Base-by-base conservation (phyloP, 345 rosid genomes). In the Salix dunnii region DNA sequence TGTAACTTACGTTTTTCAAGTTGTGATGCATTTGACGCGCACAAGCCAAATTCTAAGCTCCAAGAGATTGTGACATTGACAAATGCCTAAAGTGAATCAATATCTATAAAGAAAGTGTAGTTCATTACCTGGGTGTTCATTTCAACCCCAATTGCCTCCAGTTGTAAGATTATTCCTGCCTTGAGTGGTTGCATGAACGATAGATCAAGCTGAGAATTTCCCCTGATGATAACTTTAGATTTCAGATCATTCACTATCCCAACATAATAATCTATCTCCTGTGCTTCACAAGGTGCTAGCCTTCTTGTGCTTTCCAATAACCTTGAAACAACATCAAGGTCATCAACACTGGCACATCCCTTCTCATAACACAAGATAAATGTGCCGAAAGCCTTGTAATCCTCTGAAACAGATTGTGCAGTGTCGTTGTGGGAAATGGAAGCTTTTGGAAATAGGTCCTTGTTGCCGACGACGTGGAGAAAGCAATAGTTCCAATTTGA, bases 311-410 rank as follows among this genome's bases (percentile, higher is more conserved):
- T 23, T 25, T 43, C 75, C 31, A 70, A 76, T 76, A 88, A 67
- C 70, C 71, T 69, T 20, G 20, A 27, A 63, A 87, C 84, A 5
- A 81, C 76, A 13, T 78, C 87, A 0, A 89, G 85, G 76, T 87
- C 88, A 5, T 91, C 89, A 13, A 84, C 77, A 58, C 91, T 88
- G 2, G 90, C 30, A 62, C 75, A 79, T 27, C 88, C 82, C 21
- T 27, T 65, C 10, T 70, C 80, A 35, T 82, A 81, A 62, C 88
- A 87, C 35, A 86, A 73, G 33, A 92, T 76, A 83, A 80, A 89
- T 21, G 85, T 82, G 49, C 97, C 95, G 69, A 88, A 89, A 43
- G 92, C 89, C 76, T 64, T 84, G 80, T 82, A 85, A 13, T 46
- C 18, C 16, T 46, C 49, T 12, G 18, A 3, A 14, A 4, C 49